phyloP scores from a whole-genome alignment of 2,329 filamentous ascomycete genomes.

The Penicillium thymicola region DNA sequence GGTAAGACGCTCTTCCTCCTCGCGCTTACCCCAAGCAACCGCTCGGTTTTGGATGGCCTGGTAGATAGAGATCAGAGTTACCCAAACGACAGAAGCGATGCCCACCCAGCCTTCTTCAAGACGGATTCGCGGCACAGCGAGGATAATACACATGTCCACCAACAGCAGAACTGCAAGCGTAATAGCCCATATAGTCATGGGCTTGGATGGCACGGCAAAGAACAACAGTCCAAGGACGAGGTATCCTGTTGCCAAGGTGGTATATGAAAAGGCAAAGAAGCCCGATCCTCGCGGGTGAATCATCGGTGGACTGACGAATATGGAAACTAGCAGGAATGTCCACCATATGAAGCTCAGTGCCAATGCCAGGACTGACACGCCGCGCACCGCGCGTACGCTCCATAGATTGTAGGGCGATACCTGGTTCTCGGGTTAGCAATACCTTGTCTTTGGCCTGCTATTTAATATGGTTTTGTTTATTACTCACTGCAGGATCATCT shows the following conservation, averaged over 20 bases:
- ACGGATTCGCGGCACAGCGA: constrained; percentile 70
- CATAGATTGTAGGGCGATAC: constrained; percentile 92
- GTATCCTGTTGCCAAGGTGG: constrained; percentile 72
- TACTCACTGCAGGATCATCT: constrained; percentile 23
- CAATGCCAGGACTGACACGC: constrained; percentile 73
- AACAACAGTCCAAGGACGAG: constrained; percentile 77
- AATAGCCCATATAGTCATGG: constrained; percentile 70
- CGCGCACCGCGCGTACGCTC: constrained; percentile 77
- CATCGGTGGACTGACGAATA: constrained; percentile 85
- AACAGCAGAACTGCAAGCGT: constrained; percentile 65
- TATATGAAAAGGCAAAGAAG: constrained; percentile 84
- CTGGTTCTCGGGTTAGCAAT: constrained; percentile 22
- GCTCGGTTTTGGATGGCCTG: constrained; percentile 74
- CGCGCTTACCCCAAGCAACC: constrained; percentile 85
- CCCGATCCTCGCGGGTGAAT: constrained; percentile 86
- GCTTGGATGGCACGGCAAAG: constrained; percentile 78
- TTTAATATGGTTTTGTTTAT: neutral
- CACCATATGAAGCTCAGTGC: constrained; percentile 84
- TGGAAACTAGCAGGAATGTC: constrained; percentile 80
- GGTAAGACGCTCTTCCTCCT: constrained; percentile 89
- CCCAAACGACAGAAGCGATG: constrained; percentile 81
- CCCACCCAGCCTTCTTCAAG: constrained; percentile 89
- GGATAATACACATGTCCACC: constrained; percentile 73
- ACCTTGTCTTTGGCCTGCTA: neutral
- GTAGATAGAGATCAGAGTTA: constrained; percentile 74